phyloP scores from a whole-genome alignment of 352 stramenopile genomes.

The Phytophthora fragariaefolia region DNA sequence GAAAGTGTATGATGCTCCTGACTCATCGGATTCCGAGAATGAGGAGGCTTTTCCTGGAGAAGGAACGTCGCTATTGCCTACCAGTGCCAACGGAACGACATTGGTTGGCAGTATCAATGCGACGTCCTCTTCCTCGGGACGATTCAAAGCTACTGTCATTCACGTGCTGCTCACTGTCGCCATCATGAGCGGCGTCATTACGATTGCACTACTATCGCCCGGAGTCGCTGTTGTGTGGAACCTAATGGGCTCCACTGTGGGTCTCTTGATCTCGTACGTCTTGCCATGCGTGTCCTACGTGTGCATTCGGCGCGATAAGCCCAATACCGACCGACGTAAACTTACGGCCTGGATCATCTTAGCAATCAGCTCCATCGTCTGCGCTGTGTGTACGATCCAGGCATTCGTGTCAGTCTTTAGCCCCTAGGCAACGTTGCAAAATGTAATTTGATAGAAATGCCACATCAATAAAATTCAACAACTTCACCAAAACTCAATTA shows the following conservation, averaged over 20 bases:
- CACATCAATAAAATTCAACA: slow-evolving; percentile 16
- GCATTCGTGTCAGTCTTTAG: slow-evolving; percentile 55
- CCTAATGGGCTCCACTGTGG: slow-evolving; percentile 88
- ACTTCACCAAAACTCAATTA: slow-evolving; percentile 16
- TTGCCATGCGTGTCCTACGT: slow-evolving; percentile 90
- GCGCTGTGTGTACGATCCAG: slow-evolving; percentile 77
- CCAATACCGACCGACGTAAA: slow-evolving; percentile 68
- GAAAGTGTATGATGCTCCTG: slow-evolving; percentile 31
- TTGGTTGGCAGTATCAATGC: slow-evolving; percentile 5
- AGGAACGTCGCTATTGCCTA: slow-evolving; percentile 40
- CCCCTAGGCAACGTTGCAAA: slow-evolving; percentile 22
- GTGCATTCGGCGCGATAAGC: slow-evolving; percentile 79
- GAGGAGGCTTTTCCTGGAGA: slow-evolving; percentile 35
- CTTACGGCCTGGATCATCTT: slow-evolving; percentile 83
- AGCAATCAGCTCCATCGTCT: slow-evolving; percentile 71
- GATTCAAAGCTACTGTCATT: slow-evolving; percentile 33
- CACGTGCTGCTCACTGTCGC: slow-evolving; percentile 75
- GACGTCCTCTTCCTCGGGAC: background rate
- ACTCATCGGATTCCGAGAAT: slow-evolving; percentile 34
- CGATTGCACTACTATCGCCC: slow-evolving; percentile 74
- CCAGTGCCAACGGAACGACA: background rate
- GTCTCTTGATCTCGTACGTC: slow-evolving; percentile 89
- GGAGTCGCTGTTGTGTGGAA: slow-evolving; percentile 91
- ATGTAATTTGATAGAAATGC: slow-evolving; percentile 22
- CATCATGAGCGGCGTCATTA: slow-evolving; percentile 67